Conservation (phyloP, 306 rosid genomes). For the Argentina anserina region DNA sequence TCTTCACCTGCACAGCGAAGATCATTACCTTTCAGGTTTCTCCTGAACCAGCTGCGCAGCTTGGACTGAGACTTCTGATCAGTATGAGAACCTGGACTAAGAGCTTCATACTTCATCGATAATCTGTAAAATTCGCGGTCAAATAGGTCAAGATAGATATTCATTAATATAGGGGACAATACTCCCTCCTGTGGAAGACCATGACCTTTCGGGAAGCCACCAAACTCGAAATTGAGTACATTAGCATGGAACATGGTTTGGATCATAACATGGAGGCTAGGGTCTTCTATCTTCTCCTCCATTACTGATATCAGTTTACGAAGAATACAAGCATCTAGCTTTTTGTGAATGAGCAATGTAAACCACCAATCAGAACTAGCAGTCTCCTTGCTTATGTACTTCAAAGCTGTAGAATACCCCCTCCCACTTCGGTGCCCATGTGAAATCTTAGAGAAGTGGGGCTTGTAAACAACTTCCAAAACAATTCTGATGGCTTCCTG, state of each 20-base stretch:
- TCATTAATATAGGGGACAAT: slow-evolving; percentile 76
- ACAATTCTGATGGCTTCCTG: slow-evolving; percentile 82
- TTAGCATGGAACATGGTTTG: slow-evolving; percentile 60
- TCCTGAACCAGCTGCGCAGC: slow-evolving; percentile 80
- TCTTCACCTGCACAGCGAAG: slow-evolving; percentile 28
- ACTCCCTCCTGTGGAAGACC: slow-evolving; percentile 96
- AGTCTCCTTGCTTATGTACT: slow-evolving; percentile 64
- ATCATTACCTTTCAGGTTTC: slow-evolving; percentile 49
- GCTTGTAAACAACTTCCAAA: slow-evolving; percentile 74
- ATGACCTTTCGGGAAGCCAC: slow-evolving; percentile 81
- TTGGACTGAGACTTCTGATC: slow-evolving; percentile 44
- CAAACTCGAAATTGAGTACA: slow-evolving; percentile 80
- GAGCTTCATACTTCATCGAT: slow-evolving; percentile 80
- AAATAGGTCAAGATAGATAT: slow-evolving; percentile 77
- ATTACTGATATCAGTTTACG: slow-evolving; percentile 47
- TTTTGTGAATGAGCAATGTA: slow-evolving; percentile 51
- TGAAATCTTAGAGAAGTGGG: slow-evolving; percentile 74
- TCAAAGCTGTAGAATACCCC: slow-evolving; percentile 63
- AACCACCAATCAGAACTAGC: slow-evolving; percentile 79
- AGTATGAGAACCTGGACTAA: slow-evolving; percentile 19
- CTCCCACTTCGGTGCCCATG: slow-evolving; percentile 91
- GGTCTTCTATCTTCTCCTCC: slow-evolving; percentile 81
- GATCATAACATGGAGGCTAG: slow-evolving; percentile 42
- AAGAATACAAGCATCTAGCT: slow-evolving; percentile 51
- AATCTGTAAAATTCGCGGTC: slow-evolving; percentile 77